Conservation (phyloP, 176 grass and related monocot genomes). For the Carex cristatella region DNA sequence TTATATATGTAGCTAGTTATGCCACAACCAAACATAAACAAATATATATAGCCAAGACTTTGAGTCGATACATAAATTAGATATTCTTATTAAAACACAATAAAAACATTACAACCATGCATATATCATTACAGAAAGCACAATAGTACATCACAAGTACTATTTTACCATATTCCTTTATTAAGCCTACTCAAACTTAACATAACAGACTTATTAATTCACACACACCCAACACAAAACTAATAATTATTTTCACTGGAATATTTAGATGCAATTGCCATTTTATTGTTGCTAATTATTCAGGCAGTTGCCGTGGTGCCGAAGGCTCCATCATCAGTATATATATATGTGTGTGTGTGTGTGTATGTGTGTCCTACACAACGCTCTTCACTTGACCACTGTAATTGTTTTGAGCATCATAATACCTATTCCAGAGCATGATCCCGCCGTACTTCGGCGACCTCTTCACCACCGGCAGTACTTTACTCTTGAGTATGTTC, state of each 20-base stretch:
- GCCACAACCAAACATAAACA: too few relatives aligned
- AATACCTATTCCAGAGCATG: slow-evolving; percentile 58
- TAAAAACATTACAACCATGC: neutral
- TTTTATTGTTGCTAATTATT: neutral
- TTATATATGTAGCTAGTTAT: too few relatives aligned
- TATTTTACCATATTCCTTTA: neutral
- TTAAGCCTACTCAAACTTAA: neutral
- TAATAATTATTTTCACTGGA: neutral
- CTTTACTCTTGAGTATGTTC: slow-evolving; percentile 13
- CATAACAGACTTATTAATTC: neutral
- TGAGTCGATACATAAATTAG: too few relatives aligned
- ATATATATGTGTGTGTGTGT: too few relatives aligned
- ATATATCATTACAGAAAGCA: neutral
- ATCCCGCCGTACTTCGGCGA: slow-evolving; percentile 43
- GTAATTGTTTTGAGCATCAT: slow-evolving; percentile 36
- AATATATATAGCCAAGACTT: neutral
- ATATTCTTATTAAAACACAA: neutral
- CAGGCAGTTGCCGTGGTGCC: neutral
- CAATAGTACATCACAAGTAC: neutral
- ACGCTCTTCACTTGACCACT: slow-evolving; percentile 34
- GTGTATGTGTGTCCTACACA: neutral
- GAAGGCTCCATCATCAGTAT: neutral
- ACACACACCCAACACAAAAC: neutral
- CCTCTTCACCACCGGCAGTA: slow-evolving; percentile 30
- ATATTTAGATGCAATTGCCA: neutral